Evolutionary conservation across 805 yeast genomes (phyloP).

Genomic region (Lipomyces orientalis): DNA sequence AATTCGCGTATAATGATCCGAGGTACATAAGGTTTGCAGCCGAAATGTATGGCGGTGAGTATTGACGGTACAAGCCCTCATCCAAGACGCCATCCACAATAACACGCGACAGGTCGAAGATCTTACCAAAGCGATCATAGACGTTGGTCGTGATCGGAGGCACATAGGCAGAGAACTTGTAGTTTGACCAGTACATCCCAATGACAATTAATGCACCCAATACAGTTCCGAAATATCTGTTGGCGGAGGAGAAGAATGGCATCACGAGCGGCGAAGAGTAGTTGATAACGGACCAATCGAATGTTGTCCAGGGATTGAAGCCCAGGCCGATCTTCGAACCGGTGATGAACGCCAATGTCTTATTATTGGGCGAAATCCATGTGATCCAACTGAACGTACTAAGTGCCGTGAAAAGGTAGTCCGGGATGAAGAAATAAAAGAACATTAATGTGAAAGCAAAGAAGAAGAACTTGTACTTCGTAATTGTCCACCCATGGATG

Average conservation of each 20-base stretch:
- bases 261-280: conserved; percentile 45
- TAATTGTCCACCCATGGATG: conserved; percentile 65
- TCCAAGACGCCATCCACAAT: conserved; percentile 46
- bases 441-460: conserved; percentile 52
- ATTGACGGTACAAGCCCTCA: neutral
- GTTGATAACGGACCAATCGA: conserved; percentile 52
- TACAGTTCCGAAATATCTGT: conserved; percentile 48
- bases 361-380: conserved; percentile 47
- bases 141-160: conserved; percentile 55
- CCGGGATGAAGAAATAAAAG: conserved; percentile 71
- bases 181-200: conserved; percentile 53
- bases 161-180: conserved; percentile 55
- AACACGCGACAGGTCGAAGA: conserved; percentile 53
- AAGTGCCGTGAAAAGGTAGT: conserved; percentile 64
- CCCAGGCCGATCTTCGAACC: conserved; percentile 65
- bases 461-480: conserved; percentile 57
- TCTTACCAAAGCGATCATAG: conserved; percentile 53
- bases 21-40: conserved; percentile 55
- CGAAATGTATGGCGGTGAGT: conserved; percentile 46
- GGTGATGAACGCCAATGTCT: conserved; percentile 59
- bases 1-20: conserved; percentile 47
- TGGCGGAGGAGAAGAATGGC: conserved; percentile 53
- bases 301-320: conserved; percentile 44
- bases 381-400: conserved; percentile 66
- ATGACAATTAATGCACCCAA: conserved; percentile 44